Percentiles rank a stretch among this genome's conserved stretches.
Conservation (phyloP, 441 rosid genomes). For the Adansonia madagascariensis region DNA sequence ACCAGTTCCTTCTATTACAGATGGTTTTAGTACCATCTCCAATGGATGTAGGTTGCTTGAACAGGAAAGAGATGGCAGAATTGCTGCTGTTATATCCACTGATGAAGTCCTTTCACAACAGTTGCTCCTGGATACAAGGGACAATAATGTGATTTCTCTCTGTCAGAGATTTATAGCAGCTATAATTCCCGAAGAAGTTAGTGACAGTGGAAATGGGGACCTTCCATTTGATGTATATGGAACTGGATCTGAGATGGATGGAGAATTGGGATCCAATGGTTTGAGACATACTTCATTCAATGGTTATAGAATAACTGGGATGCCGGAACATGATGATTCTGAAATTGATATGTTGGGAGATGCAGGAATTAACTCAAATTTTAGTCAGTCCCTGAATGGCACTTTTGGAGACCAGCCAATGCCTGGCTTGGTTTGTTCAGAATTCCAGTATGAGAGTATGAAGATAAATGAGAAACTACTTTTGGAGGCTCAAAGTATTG, state of each 20-base stretch:
- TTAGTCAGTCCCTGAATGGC: conserved; percentile 48
- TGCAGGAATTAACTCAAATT: conserved; percentile 44
- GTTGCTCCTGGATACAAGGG: conserved; percentile 40
- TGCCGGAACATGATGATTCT: conserved; percentile 53
- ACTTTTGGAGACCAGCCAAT: conserved; percentile 47
- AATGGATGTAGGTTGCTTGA: conserved; percentile 47
- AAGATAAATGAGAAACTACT: conserved; percentile 68
- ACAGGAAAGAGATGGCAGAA: conserved; percentile 38
- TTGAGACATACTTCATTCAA: conserved; percentile 51
- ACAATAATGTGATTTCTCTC: conserved; percentile 54
- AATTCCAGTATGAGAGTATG: conserved; percentile 62
- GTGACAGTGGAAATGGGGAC: conserved; percentile 51
- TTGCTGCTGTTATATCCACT: conserved; percentile 33
- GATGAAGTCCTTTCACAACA: conserved; percentile 44
- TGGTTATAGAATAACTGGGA: conserved; percentile 58
- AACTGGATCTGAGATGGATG: conserved; percentile 58
- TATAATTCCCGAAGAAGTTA: conserved; percentile 78
- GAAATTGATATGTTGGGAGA: conserved; percentile 49
- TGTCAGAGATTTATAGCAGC: conserved; percentile 85
- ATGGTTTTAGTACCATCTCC: conserved; percentile 31
- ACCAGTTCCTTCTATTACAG: conserved; percentile 41
- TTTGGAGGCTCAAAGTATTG: conserved; percentile 83
- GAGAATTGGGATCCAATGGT: conserved; percentile 61
- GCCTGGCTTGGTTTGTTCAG: conserved; percentile 48
- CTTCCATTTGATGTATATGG: conserved; percentile 53